These are phyloP conservation scores for Lonicera japonica DNA, from an alignment of 129 eudicot species.

Conservation along the genomic window DNA sequence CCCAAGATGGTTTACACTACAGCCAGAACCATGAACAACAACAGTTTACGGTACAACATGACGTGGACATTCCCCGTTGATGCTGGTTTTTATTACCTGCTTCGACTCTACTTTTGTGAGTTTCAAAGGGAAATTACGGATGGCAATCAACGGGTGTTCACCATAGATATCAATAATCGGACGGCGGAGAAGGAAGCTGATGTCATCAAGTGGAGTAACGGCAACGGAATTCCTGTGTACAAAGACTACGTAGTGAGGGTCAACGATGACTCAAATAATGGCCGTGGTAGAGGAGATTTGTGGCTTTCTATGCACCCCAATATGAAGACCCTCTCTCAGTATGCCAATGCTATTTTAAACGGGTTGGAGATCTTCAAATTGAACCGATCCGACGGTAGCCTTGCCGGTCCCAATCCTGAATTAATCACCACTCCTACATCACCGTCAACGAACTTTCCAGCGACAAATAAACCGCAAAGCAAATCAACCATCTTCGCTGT, in stretches of 20 bases:
- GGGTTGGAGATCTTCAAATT: constrained; percentile 52
- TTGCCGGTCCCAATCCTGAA: constrained; percentile 44
- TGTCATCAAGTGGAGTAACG: constrained; percentile 3
- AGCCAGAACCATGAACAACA: constrained; percentile 3
- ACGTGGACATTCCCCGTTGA: constrained; percentile 15
- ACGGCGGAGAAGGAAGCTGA: constrained; percentile 4
- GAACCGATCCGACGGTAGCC: constrained; percentile 14
- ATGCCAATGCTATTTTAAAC: constrained; percentile 26
- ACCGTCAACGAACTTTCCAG: constrained; percentile 22
- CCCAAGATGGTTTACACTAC: constrained; percentile 16
- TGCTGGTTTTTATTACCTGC: constrained; percentile 20
- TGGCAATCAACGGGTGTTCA: constrained; percentile 6
- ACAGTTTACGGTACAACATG: neutral
- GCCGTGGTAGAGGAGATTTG: constrained; percentile 19
- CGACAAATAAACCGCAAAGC: neutral
- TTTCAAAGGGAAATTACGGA: neutral
- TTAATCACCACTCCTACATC: constrained; percentile 5
- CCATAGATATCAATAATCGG: constrained; percentile 7
- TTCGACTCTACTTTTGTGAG: constrained; percentile 27
- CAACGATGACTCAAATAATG: neutral
- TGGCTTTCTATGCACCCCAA: constrained; percentile 30
- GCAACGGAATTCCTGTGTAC: constrained; percentile 4
- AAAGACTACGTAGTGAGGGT: constrained; percentile 7
- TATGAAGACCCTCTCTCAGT: neutral
- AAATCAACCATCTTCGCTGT: constrained; percentile 9